phyloP scores from a whole-genome alignment of 306 rosid genomes.

The Corylus americana region DNA sequence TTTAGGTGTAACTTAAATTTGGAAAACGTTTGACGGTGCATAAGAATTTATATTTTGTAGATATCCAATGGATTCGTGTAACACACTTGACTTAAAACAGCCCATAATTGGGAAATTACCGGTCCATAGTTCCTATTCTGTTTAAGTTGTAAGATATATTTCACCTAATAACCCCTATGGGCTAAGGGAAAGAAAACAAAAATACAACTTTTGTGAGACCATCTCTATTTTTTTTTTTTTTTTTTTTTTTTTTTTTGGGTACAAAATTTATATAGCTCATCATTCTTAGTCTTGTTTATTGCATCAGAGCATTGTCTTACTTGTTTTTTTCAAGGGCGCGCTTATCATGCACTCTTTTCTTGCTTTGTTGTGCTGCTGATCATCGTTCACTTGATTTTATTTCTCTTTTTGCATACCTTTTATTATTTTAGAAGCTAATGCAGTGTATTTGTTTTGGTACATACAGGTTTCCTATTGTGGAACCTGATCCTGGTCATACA shows the following conservation, averaged over 20 bases:
- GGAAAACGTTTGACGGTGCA: not conserved
- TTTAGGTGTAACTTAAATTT: not conserved
- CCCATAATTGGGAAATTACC: not conserved
- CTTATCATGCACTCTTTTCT: not conserved
- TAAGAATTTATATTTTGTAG: not conserved
- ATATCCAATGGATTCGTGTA: not conserved
- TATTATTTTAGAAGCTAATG: slow-evolving; percentile 16
- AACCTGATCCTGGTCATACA: slow-evolving; percentile 91
- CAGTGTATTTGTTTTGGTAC: slow-evolving; percentile 24
- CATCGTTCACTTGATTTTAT: not conserved
- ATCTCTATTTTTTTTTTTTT: too few species aligned
- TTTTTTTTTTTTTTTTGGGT: not conserved
- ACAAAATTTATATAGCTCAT: not conserved
- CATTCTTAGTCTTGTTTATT: not conserved
- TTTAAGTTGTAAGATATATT: not conserved
- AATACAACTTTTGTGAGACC: not conserved
- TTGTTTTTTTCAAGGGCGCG: not conserved
- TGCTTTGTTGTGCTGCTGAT: not conserved
- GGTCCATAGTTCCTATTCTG: not conserved
- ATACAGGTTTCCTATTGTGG: slow-evolving; percentile 84
- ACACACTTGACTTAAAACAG: not conserved
- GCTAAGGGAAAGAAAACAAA: not conserved
- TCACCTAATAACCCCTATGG: not conserved
- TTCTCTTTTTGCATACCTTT: slow-evolving; percentile 13
- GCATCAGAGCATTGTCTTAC: not conserved